Base-by-base conservation (phyloP, 495 filamentous ascomycete genomes). In the Neurospora sp. region DNA sequence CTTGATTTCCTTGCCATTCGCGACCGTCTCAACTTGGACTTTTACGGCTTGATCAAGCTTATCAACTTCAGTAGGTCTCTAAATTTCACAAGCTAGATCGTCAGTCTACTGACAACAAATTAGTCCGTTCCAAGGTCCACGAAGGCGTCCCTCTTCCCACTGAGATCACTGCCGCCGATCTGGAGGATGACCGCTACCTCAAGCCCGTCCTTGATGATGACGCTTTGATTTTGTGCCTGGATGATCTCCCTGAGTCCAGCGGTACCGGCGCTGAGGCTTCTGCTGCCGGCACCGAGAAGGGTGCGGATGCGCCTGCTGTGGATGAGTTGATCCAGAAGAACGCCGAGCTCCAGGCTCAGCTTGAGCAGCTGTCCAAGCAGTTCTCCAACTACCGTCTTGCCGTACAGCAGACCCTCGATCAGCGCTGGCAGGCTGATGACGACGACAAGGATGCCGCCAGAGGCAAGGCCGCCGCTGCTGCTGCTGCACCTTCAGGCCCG, bases 161-260 rank as follows among this genome's bases (percentile, higher is more conserved):
- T 70, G 80, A 90, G 39, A 88, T 90, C 65, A 85, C 87, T 10
- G 84, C 82, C 72, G 80, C 81, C 16, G 82, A 87, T 40, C 90
- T 96, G 75, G 84, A 90, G 39, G 89, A 93, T 71, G 94, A 98
- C 71, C 81, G 84, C 70, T 96, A 90, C 76, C 80, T 97, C 70
- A 90, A 92, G 81, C 95, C 94, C 1, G 90, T 92, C 10, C 81
- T 98, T n/a, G 92, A 96, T 75, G 93, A 97, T 76, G 94, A 98
- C 74, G 91, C 94, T 16, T 83, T 97, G 45, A 84, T 98, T 40
- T 92, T 95, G 73, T 91, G 87, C 69, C 83, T 98, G 69, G 94
- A 96, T 73, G 95, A 97, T 47, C 81, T 96, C 59, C 83, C 86
- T 10, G 83, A 83, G 44, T 75, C 82, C 41, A 72, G 39, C 12